A percentile compares a stretch with the other conserved stretches of the same genome.
phyloP scores from a whole-genome alignment of 345 rosid species.

The Acer yangbiense region DNA sequence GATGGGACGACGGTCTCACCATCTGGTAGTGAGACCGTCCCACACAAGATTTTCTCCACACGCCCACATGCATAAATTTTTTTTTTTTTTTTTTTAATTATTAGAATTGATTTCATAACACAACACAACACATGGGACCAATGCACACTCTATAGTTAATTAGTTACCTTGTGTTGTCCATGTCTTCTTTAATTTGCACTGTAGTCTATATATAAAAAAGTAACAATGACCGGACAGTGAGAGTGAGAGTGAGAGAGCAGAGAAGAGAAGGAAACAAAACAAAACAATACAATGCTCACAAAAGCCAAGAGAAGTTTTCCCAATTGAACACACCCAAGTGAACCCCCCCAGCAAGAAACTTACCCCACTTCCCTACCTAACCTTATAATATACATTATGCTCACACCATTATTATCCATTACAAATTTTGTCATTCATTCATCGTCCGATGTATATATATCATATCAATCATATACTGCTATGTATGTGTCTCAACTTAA shows the following conservation, averaged over 20 bases:
- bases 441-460: no score
- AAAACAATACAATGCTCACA: neutral
- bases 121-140: neutral
- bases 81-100: no score
- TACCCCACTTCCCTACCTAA: neutral
- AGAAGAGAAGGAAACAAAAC: neutral
- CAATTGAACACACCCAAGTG: neutral
- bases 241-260: no score
- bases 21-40: no score
- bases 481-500: no score
- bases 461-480: neutral
- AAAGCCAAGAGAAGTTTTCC: neutral
- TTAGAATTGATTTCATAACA: no score
- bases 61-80: neutral
- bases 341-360: neutral
- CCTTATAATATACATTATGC: neutral
- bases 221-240: neutral
- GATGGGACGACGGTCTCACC: no score
- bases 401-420: neutral
- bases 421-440: neutral
- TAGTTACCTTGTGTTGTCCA: neutral
- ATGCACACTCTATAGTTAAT: neutral
- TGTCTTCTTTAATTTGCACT: neutral
- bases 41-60: neutral
- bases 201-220: no score